Percentiles rank a stretch among this genome's conserved stretches.
Conservation (phyloP, 345 rosid species). For the Dipteronia dyeriana region DNA sequence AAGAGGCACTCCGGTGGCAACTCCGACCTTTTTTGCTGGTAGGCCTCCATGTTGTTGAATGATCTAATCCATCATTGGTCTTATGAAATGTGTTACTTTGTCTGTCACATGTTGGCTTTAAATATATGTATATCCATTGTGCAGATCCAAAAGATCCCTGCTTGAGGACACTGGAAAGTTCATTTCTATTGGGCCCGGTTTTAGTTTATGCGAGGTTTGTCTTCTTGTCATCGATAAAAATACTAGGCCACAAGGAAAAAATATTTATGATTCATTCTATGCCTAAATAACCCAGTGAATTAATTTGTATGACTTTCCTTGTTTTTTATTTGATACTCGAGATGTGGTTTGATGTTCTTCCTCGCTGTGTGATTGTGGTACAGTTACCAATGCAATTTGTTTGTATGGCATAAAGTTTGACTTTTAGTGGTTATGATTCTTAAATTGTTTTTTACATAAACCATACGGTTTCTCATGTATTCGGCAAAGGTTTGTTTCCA, state of each 20-base stretch:
- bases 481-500: background rate
- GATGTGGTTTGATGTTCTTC: background rate
- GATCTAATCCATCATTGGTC: slow-evolving; percentile 12
- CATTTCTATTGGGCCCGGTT: slow-evolving; percentile 83
- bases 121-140: slow-evolving; percentile 15
- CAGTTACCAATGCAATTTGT: background rate
- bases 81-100: background rate
- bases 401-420: background rate
- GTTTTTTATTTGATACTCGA: background rate
- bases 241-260: slow-evolving; percentile 10
- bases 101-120: background rate
- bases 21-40: slow-evolving; percentile 87
- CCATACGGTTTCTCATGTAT: background rate
- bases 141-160: slow-evolving; percentile 76
- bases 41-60: slow-evolving; percentile 24
- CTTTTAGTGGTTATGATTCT: background rate
- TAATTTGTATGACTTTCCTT: background rate
- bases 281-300: background rate
- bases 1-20: slow-evolving; percentile 72
- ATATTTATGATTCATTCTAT: background rate
- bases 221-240: slow-evolving; percentile 20
- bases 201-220: slow-evolving; percentile 70
- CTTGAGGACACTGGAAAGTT: slow-evolving; percentile 68
- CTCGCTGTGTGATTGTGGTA: background rate
- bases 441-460: background rate